Conservation (phyloP, 306 rosid species). For the Vigna nakashimae region DNA sequence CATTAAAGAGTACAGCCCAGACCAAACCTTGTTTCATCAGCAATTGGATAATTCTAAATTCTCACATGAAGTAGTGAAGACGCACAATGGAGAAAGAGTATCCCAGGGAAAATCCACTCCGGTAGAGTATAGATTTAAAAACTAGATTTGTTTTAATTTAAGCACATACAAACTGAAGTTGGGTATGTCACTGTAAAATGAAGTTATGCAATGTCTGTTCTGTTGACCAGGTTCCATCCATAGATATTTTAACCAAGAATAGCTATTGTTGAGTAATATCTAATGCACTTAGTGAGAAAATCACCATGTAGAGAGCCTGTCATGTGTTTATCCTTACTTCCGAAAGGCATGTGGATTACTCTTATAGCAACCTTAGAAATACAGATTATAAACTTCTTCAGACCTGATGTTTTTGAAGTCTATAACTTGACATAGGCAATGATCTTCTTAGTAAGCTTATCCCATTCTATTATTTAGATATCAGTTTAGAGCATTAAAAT, state of each 20-base stretch:
- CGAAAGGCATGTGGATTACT: not conserved
- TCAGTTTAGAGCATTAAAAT: slow-evolving; percentile 30
- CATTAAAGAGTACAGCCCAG: slow-evolving; percentile 57
- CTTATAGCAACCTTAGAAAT: slow-evolving; percentile 1
- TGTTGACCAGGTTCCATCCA: slow-evolving; percentile 24
- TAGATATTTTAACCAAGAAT: slow-evolving; percentile 9
- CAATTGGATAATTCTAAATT: slow-evolving; percentile 52
- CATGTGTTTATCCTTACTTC: slow-evolving; percentile 23
- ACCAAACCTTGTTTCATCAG: slow-evolving; percentile 47
- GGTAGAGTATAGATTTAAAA: slow-evolving; percentile 58
- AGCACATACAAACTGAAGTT: slow-evolving; percentile 23
- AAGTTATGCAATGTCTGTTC: not conserved
- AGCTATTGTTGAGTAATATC: slow-evolving; percentile 20
- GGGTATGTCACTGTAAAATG: slow-evolving; percentile 20
- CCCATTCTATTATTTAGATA: not conserved
- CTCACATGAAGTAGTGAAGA: slow-evolving; percentile 55
- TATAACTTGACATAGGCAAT: slow-evolving; percentile 25
- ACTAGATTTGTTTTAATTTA: slow-evolving; percentile 20
- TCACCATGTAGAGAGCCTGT: slow-evolving; percentile 13
- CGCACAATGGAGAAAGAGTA: slow-evolving; percentile 43
- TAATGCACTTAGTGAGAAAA: slow-evolving; percentile 22
- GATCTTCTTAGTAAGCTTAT: slow-evolving; percentile 23
- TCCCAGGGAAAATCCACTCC: slow-evolving; percentile 60
- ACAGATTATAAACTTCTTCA: slow-evolving; percentile 25
- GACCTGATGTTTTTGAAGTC: slow-evolving; percentile 3